Conservation (phyloP, 345 rosid genomes). For the Euphorbia peplus region DNA sequence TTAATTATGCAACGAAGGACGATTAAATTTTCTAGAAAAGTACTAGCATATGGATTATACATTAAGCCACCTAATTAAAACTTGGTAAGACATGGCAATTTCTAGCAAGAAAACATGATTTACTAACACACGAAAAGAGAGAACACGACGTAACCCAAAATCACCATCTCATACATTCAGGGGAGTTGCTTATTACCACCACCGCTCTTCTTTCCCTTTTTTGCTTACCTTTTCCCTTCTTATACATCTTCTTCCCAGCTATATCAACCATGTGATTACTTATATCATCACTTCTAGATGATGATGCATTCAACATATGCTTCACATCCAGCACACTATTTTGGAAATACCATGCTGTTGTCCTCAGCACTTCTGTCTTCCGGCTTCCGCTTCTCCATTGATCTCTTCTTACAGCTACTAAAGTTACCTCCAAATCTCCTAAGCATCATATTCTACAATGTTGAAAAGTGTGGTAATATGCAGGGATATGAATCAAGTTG, state of each 20-base stretch:
- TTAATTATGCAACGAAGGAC: too few relatives aligned
- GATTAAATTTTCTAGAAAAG: too few relatives aligned
- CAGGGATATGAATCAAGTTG: neutral
- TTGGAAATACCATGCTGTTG: slow-evolving; percentile 37
- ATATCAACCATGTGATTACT: neutral
- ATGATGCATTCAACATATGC: slow-evolving; percentile 42
- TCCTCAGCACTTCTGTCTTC: slow-evolving; percentile 57
- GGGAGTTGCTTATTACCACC: slow-evolving; percentile 44
- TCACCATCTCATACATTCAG: slow-evolving; percentile 7
- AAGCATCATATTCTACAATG: slow-evolving; percentile 49
- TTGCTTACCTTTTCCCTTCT: slow-evolving; percentile 45
- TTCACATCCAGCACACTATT: slow-evolving; percentile 28
- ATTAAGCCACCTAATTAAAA: too few relatives aligned
- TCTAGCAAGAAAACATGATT: too few relatives aligned
- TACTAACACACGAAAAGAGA: too few relatives aligned
- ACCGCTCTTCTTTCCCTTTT: too few relatives aligned
- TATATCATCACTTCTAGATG: slow-evolving; percentile 30
- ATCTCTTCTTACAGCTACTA: slow-evolving; percentile 35
- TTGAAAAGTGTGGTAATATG: slow-evolving; percentile 1
- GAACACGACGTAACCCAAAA: too few relatives aligned
- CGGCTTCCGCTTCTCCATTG: slow-evolving; percentile 46
- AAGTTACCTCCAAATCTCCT: slow-evolving; percentile 52
- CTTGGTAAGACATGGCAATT: too few relatives aligned
- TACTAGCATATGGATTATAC: too few relatives aligned
- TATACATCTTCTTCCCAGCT: slow-evolving; percentile 39